These are phyloP conservation scores for Candida wancherniae DNA, from an alignment of 805 yeast genomes.

Conservation along the genomic window DNA sequence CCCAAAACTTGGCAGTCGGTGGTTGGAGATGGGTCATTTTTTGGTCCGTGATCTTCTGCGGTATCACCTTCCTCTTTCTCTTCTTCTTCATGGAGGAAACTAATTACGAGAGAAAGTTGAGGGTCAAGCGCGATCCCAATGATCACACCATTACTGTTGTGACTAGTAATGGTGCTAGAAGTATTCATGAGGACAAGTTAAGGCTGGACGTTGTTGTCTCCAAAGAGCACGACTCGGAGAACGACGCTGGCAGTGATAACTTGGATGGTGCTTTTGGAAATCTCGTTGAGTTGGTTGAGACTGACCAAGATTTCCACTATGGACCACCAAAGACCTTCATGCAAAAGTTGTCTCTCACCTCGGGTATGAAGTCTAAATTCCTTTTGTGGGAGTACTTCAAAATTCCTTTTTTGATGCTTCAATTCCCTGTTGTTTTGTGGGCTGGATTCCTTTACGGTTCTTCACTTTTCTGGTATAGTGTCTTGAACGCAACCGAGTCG, in stretches of 20 bases:
- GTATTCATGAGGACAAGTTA: not conserved
- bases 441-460: constrained; percentile 20
- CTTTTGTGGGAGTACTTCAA: constrained; percentile 16
- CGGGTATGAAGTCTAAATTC: constrained; percentile 10
- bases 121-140: constrained; percentile 6
- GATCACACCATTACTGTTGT: constrained; percentile 10
- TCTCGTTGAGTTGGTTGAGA: constrained; percentile 8
- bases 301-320: constrained; percentile 3
- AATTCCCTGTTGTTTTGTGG: constrained; percentile 18
- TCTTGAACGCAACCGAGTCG: constrained; percentile 22
- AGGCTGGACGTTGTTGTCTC: constrained; percentile 1
- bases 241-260: constrained; percentile 5
- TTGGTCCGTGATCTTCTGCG: constrained; percentile 12
- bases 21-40: constrained; percentile 17
- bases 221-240: constrained; percentile 2
- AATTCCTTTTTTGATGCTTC: constrained; percentile 18
- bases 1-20: constrained; percentile 6
- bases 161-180: constrained; percentile 7
- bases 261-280: constrained; percentile 5
- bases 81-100: constrained; percentile 17
- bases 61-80: constrained; percentile 8
- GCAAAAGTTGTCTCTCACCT: constrained; percentile 12
- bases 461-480: constrained; percentile 21
- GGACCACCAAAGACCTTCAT: constrained; percentile 10
- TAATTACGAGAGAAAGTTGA: constrained; percentile 12